phyloP scores from a whole-genome alignment of 202 grass and related monocot species.

The Zizania palustris region DNA sequence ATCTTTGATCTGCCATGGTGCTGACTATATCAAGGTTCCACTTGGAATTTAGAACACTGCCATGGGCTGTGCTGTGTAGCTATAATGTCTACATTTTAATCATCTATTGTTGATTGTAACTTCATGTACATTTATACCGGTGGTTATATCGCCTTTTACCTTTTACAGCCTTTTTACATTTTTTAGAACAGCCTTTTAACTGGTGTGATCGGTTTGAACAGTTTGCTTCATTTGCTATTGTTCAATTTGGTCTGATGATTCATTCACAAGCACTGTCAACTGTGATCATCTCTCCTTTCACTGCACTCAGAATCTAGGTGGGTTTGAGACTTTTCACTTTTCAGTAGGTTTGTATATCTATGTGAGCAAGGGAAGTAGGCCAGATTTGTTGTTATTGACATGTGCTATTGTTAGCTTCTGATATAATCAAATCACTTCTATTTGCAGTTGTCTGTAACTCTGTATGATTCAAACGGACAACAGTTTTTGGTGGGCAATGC shows the following conservation, averaged over 20 bases:
- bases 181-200: too few species aligned
- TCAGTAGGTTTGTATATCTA: too few species aligned
- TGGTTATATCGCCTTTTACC: conserved; percentile 16
- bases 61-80: conserved; percentile 42
- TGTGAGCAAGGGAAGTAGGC: neutral
- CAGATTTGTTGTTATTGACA: neutral
- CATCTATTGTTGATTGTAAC: conserved; percentile 42
- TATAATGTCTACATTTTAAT: conserved; percentile 42
- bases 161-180: too few species aligned
- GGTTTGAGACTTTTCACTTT: too few species aligned
- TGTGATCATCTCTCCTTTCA: too few species aligned
- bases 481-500: neutral
- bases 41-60: conserved; percentile 38
- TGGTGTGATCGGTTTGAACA: neutral
- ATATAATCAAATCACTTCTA: neutral
- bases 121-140: too few species aligned
- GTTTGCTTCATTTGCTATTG: conserved; percentile 17
- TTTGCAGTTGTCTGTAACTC: neutral
- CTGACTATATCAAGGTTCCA: conserved; percentile 32
- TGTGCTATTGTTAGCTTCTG: neutral
- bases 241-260: neutral
- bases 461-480: neutral
- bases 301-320: too few species aligned
- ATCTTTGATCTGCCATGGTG: conserved; percentile 40
- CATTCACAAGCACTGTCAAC: too few species aligned